phyloP scores from a whole-genome alignment of 1,284 basidiomycete species.

The Earliella scabrosa region DNA sequence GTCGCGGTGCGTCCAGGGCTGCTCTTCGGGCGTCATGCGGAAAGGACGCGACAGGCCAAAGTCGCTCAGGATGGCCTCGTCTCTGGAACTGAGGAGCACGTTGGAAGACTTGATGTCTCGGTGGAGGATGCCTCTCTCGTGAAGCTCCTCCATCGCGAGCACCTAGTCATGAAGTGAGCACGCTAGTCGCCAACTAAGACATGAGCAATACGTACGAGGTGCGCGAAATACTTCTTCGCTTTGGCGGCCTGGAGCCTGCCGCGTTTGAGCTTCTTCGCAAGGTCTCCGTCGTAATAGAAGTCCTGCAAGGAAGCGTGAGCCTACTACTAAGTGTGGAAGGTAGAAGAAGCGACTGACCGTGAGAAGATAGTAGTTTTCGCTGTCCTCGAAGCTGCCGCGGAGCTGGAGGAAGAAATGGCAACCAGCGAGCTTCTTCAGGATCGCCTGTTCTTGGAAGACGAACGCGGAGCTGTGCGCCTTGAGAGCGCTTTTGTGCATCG shows the following conservation, averaged over 20 bases:
- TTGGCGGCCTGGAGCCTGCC: conserved; percentile 5
- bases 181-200: neutral
- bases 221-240: conserved; percentile 24
- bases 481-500: conserved; percentile 5
- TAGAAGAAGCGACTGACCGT: conserved; percentile 16
- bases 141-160: conserved; percentile 39
- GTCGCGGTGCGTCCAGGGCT: conserved; percentile 12
- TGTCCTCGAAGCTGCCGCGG: conserved; percentile 30
- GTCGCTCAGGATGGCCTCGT: conserved; percentile 68
- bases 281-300: conserved; percentile 25
- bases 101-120: conserved; percentile 57
- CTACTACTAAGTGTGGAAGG: neutral
- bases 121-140: conserved; percentile 46
- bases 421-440: conserved; percentile 16
- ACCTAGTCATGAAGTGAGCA: conserved; percentile 36
- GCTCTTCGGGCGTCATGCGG: conserved; percentile 42
- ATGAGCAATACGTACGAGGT: conserved; percentile 27
- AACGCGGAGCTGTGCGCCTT: conserved; percentile 2
- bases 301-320: conserved; percentile 16
- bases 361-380: conserved; percentile 34
- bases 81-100: conserved; percentile 63
- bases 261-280: conserved; percentile 16
- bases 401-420: conserved; percentile 23
- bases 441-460: conserved; percentile 19
- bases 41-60: conserved; percentile 61